Evolutionary conservation across 345 rosid genomes (phyloP).

Genomic region (Rubroshorea leprosula): DNA sequence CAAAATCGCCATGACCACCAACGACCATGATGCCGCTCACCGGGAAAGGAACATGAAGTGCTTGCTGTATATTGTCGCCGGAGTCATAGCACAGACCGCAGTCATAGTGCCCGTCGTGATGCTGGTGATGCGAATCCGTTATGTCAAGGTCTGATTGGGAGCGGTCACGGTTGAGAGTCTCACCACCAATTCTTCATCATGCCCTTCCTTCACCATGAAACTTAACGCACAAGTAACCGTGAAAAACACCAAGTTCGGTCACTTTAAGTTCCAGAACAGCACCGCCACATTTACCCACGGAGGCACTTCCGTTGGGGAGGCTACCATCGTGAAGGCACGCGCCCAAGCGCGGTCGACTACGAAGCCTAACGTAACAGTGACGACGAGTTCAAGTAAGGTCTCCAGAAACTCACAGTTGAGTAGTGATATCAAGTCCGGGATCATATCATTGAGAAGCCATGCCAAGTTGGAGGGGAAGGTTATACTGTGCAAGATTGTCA

Average conservation of each 20-base stretch:
- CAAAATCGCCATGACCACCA: too few species aligned
- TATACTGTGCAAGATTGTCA: not conserved
- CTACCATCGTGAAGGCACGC: not conserved
- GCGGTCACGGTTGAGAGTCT: not conserved
- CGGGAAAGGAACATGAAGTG: not conserved
- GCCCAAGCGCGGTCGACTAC: not conserved
- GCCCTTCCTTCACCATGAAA: not conserved
- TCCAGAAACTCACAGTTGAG: not conserved
- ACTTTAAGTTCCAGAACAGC: not conserved
- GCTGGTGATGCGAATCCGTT: not conserved
- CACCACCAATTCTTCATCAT: not conserved
- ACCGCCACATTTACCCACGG: not conserved
- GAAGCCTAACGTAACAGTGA: not conserved
- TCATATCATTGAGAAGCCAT: slow-evolving; percentile 1
- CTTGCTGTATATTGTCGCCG: not conserved
- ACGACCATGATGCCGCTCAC: too few species aligned
- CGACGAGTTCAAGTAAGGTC: not conserved
- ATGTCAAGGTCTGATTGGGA: not conserved
- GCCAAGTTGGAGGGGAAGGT: not conserved
- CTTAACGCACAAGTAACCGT: slow-evolving; percentile 1
- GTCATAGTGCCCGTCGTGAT: not conserved
- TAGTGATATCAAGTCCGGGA: not conserved
- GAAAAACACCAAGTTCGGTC: slow-evolving; percentile 3
- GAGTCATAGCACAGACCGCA: not conserved
- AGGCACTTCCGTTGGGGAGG: not conserved